Evolutionary conservation across 495 filamentous ascomycete species (phyloP), one percentile per base, ranked within the genome.

Genomic region (Xylaria palmicola): DNA sequence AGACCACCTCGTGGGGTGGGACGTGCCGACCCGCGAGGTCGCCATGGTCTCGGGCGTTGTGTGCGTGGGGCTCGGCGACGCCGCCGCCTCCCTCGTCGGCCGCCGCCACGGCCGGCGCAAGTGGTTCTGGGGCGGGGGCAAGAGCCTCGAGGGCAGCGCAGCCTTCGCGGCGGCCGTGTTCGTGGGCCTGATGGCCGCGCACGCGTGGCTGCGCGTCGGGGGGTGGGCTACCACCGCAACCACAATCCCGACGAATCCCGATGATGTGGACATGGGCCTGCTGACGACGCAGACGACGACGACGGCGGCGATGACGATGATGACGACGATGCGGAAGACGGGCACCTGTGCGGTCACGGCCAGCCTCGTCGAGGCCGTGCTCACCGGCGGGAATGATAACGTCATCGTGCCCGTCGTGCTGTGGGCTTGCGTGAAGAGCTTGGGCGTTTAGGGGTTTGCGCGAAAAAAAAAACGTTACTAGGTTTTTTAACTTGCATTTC

Each of bases 351-450:
- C 90, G 6, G 81, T 80, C 39, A 86, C 92, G 56, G 91, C 93
- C 30, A 96, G 92, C 73, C 82, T 97, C 59, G 94, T 92, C 58
- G 94, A 98, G 77, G 93, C 94, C 19, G 92, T 97, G 59, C 77
- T 98, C 56, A 98, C 95, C 45, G 95, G 94, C 10, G 94, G 92
- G 51, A 99, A 99, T 80, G 94, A 99, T 78, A 99, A 99, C 79
- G 93, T 99, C 26, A 84, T 97, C 56, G 94, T 98, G 62, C 95
- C 95, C n/a, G 84, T 98, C 40, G 88, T 95, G 56, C 74, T 98
- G 51, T 99, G 94, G 94, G 79, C 90, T 66, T 82, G 94, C 64
- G 92, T 96, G 60, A 87, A 91, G 67, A 88, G 88, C 5, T 74
- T 96, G 65, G 83, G 84, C 37, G 73, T 95, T 57, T 94, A 80